phyloP scores from a whole-genome alignment of 441 rosid species.

The Eruca vesicaria region DNA sequence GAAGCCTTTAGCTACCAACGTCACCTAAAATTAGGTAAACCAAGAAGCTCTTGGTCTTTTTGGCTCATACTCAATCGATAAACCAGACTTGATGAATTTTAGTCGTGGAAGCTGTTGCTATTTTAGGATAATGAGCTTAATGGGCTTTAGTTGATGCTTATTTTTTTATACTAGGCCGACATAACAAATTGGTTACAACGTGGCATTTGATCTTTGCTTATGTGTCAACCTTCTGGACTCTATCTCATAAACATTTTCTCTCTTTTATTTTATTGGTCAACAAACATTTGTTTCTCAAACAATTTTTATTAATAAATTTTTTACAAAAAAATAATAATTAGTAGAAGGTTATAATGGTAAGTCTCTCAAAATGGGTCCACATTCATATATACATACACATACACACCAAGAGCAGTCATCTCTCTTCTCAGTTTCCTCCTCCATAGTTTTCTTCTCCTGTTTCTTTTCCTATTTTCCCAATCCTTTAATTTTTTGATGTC shows the following conservation, averaged over 20 bases:
- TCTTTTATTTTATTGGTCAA: not conserved
- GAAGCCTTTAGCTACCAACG: not conserved
- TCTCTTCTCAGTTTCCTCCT: not conserved
- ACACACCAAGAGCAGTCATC: not conserved
- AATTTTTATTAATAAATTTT: not conserved
- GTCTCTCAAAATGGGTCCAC: not conserved
- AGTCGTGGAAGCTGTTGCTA: not conserved
- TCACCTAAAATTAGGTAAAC: not conserved
- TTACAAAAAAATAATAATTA: not conserved
- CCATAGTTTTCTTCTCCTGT: slow-evolving; percentile 22
- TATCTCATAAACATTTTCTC: too few species aligned
- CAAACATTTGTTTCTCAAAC: not conserved
- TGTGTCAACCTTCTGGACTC: too few species aligned
- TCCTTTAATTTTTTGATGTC: not conserved
- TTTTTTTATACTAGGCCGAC: not conserved
- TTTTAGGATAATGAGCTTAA: not conserved
- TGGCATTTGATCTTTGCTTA: too few species aligned
- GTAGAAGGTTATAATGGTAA: not conserved
- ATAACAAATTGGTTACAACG: not conserved
- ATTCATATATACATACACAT: not conserved
- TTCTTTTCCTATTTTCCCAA: not conserved
- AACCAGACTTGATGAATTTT: not conserved
- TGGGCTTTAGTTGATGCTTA: not conserved
- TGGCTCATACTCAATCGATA: not conserved
- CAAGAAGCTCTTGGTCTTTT: not conserved